Evolutionary conservation across 805 yeast species (phyloP), one percentile per base, ranked within the genome.

Genomic region (Candida fluviatilis): DNA sequence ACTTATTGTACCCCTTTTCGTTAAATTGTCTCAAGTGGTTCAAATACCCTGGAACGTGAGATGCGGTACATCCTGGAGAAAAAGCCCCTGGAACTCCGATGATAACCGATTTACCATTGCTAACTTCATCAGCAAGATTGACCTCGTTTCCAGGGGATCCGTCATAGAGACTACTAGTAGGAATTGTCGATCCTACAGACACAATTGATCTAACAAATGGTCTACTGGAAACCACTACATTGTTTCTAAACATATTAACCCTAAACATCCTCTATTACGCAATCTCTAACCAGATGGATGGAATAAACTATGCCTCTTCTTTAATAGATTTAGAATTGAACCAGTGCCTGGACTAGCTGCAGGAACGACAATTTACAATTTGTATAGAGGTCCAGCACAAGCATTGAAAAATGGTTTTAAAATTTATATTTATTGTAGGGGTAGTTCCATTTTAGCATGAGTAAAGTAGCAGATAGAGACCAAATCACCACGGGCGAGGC

Each of bases 1-100:
- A 60, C 33, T 76, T 62, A 18, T 63, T 50, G 62, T 76, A 71
- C n/a, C 95, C 95, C 62, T 83, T 82, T 19, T 68, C 69, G 43
- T 73, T 66, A 53, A 88, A 76, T 24, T 73, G 67, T 5, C 69
- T 55, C 41, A 74, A 59, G 32, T 71, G 59, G 42, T 66, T 63
- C 52, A 86, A 52, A 60, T 74, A 86, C n/a, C 85, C 88, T 2
- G 95, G 93, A 34, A 85, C 73, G 53, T 82, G 90, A 19, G 71
- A 58, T 18, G 80, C 78, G 24, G 86, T 71, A 59, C 95, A 86
- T 4, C 84, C 87, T 28, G 90, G 86, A 2, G 91, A 80, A 57
- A 80, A 86, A 0, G 95, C 95, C 27, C 93, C 69, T 3, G 74
- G 73, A 30, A 66, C 66, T 6, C 73, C 73, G 35, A 63, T 56